phyloP scores from a whole-genome alignment of 345 rosid species.

The Moricandia arvensis region DNA sequence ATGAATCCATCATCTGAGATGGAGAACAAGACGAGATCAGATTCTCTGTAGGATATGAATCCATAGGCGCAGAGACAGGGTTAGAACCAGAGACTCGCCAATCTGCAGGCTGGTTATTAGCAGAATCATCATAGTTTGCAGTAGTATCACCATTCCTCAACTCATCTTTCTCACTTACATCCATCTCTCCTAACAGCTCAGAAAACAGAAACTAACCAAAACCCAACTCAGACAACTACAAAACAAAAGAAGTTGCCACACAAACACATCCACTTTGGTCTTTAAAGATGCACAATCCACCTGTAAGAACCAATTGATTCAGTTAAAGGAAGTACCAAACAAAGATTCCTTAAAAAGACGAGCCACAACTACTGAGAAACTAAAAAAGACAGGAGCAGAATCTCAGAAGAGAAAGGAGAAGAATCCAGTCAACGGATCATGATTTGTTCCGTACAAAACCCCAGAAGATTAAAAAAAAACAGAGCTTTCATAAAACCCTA shows the following conservation, averaged over 20 bases:
- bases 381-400: background rate
- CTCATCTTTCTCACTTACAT: background rate
- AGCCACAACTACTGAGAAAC: background rate
- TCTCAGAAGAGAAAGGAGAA: conserved; percentile 34
- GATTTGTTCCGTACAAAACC: conserved; percentile 55
- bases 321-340: background rate
- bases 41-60: conserved; percentile 55
- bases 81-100: conserved; percentile 59
- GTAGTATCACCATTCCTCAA: conserved; percentile 35
- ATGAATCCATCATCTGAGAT: conserved; percentile 67
- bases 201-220: background rate
- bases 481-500: conserved; percentile 58
- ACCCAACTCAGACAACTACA: conserved; percentile 19
- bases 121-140: conserved; percentile 47
- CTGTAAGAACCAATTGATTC: conserved; percentile 14
- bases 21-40: conserved; percentile 61
- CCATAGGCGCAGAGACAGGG: conserved; percentile 47
- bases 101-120: conserved; percentile 46
- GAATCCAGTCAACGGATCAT: conserved; percentile 65
- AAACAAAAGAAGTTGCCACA: conserved; percentile 3
- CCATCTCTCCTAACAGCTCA: conserved; percentile 47
- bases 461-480: background rate
- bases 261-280: conserved; percentile 8
- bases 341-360: conserved; percentile 22
- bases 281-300: conserved; percentile 10